phyloP scores from a whole-genome alignment of 208 protist species.

The Leptomonas pyrrhocoris region DNA sequence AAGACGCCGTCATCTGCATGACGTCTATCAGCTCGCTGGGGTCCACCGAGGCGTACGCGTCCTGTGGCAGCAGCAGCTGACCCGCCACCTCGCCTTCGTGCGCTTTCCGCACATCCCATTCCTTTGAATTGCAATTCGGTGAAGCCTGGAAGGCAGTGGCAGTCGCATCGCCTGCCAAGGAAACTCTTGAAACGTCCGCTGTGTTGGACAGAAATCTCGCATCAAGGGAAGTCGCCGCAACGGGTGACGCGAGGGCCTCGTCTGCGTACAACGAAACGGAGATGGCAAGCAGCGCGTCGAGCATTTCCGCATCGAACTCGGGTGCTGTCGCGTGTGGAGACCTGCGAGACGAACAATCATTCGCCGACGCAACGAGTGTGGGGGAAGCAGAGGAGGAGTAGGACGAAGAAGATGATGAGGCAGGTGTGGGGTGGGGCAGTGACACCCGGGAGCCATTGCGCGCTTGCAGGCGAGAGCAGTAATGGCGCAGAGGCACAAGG shows the following conservation, averaged over 20 bases:
- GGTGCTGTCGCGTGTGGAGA: not conserved
- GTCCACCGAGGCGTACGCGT: slow-evolving; percentile 20
- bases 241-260: slow-evolving; percentile 15
- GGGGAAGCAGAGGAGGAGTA: too few species aligned
- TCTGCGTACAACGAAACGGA: slow-evolving; percentile 29
- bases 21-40: slow-evolving; percentile 18
- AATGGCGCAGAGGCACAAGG: not conserved
- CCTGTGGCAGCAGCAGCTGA: not conserved
- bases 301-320: not conserved
- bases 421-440: too few species aligned
- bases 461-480: not conserved
- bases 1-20: slow-evolving; percentile 3
- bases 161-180: not conserved
- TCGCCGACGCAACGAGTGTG: too few species aligned
- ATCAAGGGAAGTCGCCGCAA: not conserved
- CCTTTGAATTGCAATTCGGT: not conserved
- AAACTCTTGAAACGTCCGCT: not conserved
- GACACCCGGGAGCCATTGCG: too few species aligned
- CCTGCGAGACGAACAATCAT: not conserved
- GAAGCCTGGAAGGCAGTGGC: not conserved
- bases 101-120: not conserved
- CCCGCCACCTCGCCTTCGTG: too few species aligned
- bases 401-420: too few species aligned
- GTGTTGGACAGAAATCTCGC: not conserved
- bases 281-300: slow-evolving; percentile 19